Evolutionary conservation across 2,329 filamentous ascomycete genomes (phyloP), one percentile per base, ranked within the genome.

Genomic region (Curvularia sp.): DNA sequence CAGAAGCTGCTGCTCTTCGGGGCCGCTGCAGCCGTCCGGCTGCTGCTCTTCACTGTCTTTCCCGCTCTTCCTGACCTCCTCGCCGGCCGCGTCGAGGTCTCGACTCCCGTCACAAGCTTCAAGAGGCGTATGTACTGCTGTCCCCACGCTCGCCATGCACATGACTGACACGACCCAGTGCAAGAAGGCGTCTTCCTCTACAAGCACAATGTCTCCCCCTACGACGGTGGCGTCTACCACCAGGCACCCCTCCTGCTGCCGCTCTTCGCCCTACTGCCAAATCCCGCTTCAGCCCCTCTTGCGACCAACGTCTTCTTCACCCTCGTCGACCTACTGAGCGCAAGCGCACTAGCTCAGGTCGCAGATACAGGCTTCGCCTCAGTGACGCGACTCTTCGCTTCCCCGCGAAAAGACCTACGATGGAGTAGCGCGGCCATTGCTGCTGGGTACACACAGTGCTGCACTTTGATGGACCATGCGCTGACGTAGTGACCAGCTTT

Each of bases 131-230:
- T 79, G 64, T 59, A 9, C 22, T 49, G 28, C 48, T 5, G 20
- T 33, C 28, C n/a, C 15, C n/a, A 18, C 0, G 5, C 20, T 5
- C 9, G 3, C 6, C 35, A 20, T 28, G 6, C 3, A 5, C 8
- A 42, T 9, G 31, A 22, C 67, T 69, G 24, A 71, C 61, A 26
- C 4, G 15, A 7, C 1, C 3, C 69, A 96, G 92, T 98, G 55
- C 94, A 98, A 83, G 95, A 99, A 80, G 95, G 95, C 20, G 82
- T 99, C 57, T 99, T 97, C 73, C 87, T 99, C 22, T 98, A 98
- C 78, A 93, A 91, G 64, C 92, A 96, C 77, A 96, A 97, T 81
- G 91, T 98, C 57, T 97, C 93, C 60, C 95, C 95, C 1, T 99
- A 98, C 80, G 93, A 99, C 77, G 95, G 95, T 64, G 95, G 95